Base-by-base conservation (phyloP, 2,329 filamentous ascomycete genomes). In the Chalaropsis ovoidea region DNA sequence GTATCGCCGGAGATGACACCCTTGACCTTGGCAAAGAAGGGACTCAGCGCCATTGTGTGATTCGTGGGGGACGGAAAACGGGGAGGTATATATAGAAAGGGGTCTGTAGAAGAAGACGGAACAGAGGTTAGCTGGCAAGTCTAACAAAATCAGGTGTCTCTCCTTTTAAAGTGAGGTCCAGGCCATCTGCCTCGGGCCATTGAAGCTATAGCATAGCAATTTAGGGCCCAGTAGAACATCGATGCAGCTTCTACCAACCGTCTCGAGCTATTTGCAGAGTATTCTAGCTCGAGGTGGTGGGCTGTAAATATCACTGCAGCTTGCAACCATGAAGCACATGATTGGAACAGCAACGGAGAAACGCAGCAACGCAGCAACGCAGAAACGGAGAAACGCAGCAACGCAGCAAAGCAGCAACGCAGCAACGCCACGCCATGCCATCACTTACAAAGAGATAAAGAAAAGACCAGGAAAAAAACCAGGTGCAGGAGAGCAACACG, bases 1-100 rank as follows among this genome's bases (percentile, higher is more conserved):
- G 92, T 96, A 80, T 97, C 94, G 72, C 94, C 94, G 73, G 92
- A 96, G 73, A 95, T 80, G 71, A 96, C 90, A 75, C 88, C 90
- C 82, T 99, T 99, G 77, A 97, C 92, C 72, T 86, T 88, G 74
- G 86, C 84, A 75, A 85, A 76, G 71, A 83, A 83, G 64, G 76
- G 76, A 74, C 81, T 82, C 61, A 52, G 39, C 54, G 63, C 60
- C 67, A 69, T 67, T 49, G 39, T 66, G 63, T 27, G 54, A 64
- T 39, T 49, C 62, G 42, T 45, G 39, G 35, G 49, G 64, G 43
- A 56, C 17, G 61, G 27, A 24, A 27, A 24, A 17, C 24, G 22
- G 24, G 67, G 75, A 19, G 49, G 15, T 2, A 24, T 79, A 82
- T 80, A 72, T 62, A 62, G 24, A 62, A 47, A 49, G 47, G 24